Evolutionary conservation across 306 rosid species (phyloP), one percentile per base, ranked within the genome.

Genomic region (Betula pendula): DNA sequence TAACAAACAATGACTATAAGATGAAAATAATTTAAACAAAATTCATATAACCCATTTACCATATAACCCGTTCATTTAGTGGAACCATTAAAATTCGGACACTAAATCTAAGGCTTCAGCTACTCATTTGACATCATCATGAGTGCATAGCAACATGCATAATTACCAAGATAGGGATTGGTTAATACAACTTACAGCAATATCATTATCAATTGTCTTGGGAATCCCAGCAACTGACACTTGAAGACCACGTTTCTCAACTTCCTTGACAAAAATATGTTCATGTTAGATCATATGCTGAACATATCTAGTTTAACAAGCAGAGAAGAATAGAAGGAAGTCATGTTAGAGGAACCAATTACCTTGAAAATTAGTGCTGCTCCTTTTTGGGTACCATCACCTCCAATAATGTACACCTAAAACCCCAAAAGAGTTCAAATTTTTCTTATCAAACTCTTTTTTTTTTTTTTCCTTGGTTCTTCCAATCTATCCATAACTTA

Each of bases 161-260:
- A 38, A 19, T 38, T n/a, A 38, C 47, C 48, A 53, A 27, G 62
- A 71, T 20, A 73, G 17, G 79, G 73, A 47, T 59, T 16, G 49
- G 55, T 45, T 45, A 70, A 73, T 4, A 71, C 71, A 76, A 85
- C 97, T 90, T 88, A 95, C 98, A 75, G 92, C 94, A 79, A 95
- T 92, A 81, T 90, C 98, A 85, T 95, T 95, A 82, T 92, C 97
- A 81, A 95, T 89, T 73, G 98, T 95, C 86, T 95, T 88, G 29
- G 97, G 97, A 73, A 95, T 86, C 81, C 98, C 98, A 58, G 97
- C 98, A 79, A 95, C 97, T 74, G 98, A 85, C 68, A 95, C 96
- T 81, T 89, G 90, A 79, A 95, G 93, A 82, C 93, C 89, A 55
- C 97, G 98, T 74, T 83, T 92, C 88, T 85, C 91, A 81, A 90